A percentile compares a stretch with the other conserved stretches of the same genome.
These are phyloP conservation scores for Suhomyces terraborum DNA, from an alignment of 1,139 yeast species.

Conservation along the genomic window DNA sequence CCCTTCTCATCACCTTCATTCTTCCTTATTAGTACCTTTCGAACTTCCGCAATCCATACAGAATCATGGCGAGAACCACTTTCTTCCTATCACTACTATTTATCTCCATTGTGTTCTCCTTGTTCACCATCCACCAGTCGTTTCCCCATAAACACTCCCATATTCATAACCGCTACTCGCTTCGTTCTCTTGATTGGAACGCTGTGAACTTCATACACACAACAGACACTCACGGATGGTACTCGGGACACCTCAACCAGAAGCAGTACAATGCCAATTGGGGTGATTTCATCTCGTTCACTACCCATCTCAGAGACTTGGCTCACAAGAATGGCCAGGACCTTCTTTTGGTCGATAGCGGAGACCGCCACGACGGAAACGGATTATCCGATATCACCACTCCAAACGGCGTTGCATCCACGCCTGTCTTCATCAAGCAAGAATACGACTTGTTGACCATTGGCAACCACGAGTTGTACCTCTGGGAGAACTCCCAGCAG, in stretches of 20 bases:
- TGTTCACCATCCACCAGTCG: constrained; percentile 4
- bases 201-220: constrained; percentile 84
- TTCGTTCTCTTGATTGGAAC: constrained; percentile 47
- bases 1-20: neutral
- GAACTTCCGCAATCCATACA: no score
- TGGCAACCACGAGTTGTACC: constrained; percentile 91
- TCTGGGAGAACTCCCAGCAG: constrained; percentile 61
- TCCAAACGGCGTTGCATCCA: constrained; percentile 68
- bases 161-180: neutral
- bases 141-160: neutral
- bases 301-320: constrained; percentile 45
- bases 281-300: constrained; percentile 87
- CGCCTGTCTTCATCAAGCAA: constrained; percentile 61
- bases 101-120: constrained; percentile 2
- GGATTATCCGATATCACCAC: constrained; percentile 79
- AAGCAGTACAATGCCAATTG: constrained; percentile 78
- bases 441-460: constrained; percentile 80
- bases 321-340: constrained; percentile 58
- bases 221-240: constrained; percentile 97
- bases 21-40: no score
- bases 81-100: constrained; percentile 3
- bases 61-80: constrained; percentile 1
- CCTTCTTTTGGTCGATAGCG: constrained; percentile 77
- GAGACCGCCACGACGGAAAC: constrained; percentile 94
- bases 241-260: constrained; percentile 82